Base-by-base conservation (phyloP, 257 asterid genomes). In the Fraxinus cuspidata region DNA sequence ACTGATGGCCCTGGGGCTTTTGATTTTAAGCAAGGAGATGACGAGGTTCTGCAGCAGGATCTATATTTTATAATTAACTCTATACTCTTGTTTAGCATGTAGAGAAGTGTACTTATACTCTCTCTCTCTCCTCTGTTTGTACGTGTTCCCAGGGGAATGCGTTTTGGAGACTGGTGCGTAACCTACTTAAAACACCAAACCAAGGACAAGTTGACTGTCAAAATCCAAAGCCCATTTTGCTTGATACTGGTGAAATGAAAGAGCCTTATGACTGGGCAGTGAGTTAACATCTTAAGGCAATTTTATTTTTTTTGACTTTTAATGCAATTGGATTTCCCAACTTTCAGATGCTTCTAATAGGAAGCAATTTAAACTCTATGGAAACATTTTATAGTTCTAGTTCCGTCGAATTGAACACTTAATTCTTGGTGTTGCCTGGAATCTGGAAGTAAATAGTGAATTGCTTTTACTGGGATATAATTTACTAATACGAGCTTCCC, bases 1-100 rank as follows among this genome's bases (percentile, higher is more conserved):
- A 96, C 99, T 38, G 99, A 96, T 83, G 99, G 99, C 65, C 99
- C 99, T 21, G 99, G 99, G 79, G 99, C 99, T 83, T 96, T 96
- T 84, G 98, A 96, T 88, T 96, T 96, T 83, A 93, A 83, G 84
- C 98, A 96, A 85, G 99, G 99, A 53, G 99, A 96, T 87, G 80
- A 89, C 85, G 75, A 84, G 91, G 99, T 93, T 84, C 79, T 51
- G 15, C 65, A 70, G 32, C 73, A 78, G 6, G 63, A 68, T 77
- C 19, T 63, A 63, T 63, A 63, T 78, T 75, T 13, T 77, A 71
- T 35, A 42, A 65, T 51, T 51, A 16, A 25, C 63, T 75, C 47
- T 53, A 9, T 44, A 72, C 71, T 75, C 75, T 74, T 40, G 51
- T 68, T 77, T 64, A 51, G 67, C 68, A 27, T 60, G 66, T 58